Conservation (phyloP, 345 rosid genomes). For the Populus euphratica region DNA sequence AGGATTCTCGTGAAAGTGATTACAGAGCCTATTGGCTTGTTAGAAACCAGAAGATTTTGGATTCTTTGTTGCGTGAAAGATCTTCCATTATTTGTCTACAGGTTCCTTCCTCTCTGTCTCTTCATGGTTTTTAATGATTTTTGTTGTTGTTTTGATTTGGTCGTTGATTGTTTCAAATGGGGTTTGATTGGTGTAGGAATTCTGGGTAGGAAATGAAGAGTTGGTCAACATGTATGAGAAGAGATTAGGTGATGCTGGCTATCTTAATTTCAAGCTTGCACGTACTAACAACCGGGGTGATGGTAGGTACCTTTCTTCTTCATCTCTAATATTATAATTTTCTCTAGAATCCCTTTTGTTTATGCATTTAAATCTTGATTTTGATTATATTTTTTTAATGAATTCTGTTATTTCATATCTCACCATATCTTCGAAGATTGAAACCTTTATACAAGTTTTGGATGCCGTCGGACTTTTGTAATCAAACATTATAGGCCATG, state of each 20-base stretch:
- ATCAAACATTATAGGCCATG: neutral
- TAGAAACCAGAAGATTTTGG: constrained; percentile 76
- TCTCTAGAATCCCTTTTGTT: neutral
- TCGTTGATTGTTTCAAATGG: constrained; percentile 2
- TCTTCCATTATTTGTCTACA: constrained; percentile 89
- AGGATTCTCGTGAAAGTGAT: constrained; percentile 74
- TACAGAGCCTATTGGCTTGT: constrained; percentile 59
- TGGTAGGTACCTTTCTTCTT: constrained; percentile 38
- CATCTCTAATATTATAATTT: neutral
- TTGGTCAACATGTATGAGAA: constrained; percentile 78
- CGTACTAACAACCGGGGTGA: constrained; percentile 96
- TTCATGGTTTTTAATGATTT: neutral
- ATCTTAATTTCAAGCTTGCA: constrained; percentile 65
- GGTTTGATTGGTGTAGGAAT: constrained; percentile 47
- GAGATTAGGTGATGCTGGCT: constrained; percentile 83
- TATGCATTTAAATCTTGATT: neutral
- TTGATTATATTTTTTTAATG: neutral
- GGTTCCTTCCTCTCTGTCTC: constrained; percentile 33
- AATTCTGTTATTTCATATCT: neutral
- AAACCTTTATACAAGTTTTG: neutral
- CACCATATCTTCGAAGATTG: neutral
- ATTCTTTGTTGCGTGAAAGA: constrained; percentile 70
- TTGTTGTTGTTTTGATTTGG: neutral
- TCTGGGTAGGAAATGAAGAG: constrained; percentile 90
- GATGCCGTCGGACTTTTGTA: neutral